phyloP scores from a whole-genome alignment of 345 rosid species.

The Aquilaria sinensis region DNA sequence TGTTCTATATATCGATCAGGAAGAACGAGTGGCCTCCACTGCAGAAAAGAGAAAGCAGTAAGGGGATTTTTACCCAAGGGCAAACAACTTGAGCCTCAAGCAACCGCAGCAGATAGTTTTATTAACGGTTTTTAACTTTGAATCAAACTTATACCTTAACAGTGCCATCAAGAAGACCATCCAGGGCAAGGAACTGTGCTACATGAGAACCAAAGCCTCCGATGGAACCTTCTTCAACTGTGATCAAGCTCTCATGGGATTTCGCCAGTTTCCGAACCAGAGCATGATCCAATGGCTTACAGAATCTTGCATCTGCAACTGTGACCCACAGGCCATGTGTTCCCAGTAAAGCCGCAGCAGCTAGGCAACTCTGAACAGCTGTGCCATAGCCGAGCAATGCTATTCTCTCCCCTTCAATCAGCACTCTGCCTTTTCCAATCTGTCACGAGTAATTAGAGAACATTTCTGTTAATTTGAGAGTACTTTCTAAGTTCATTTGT shows the following conservation, averaged over 20 bases:
- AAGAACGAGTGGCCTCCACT: slow-evolving; percentile 90
- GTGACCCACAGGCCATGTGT: slow-evolving; percentile 47
- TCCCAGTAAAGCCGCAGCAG: slow-evolving; percentile 57
- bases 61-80: slow-evolving; percentile 1
- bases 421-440: slow-evolving; percentile 82
- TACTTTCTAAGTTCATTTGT: no score
- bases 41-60: slow-evolving; percentile 16
- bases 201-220: slow-evolving; percentile 98
- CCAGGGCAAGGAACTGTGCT: slow-evolving; percentile 86
- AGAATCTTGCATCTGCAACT: slow-evolving; percentile 88
- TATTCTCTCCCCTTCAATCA: slow-evolving; percentile 85
- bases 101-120: background rate
- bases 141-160: slow-evolving; percentile 51
- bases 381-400: slow-evolving; percentile 85
- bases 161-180: slow-evolving; percentile 86
- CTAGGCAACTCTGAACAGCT: slow-evolving; percentile 85
- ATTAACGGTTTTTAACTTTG: background rate
- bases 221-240: slow-evolving; percentile 95
- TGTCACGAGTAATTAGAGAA: slow-evolving; percentile 14
- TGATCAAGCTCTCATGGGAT: slow-evolving; percentile 73
- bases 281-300: slow-evolving; percentile 77
- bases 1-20: slow-evolving; percentile 80
- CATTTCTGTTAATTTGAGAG: no score
- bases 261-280: slow-evolving; percentile 82
- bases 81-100: background rate